Evolutionary conservation across 495 filamentous ascomycete genomes (phyloP), one percentile per base, ranked within the genome.

Genomic region (Penicillium flavigenum): DNA sequence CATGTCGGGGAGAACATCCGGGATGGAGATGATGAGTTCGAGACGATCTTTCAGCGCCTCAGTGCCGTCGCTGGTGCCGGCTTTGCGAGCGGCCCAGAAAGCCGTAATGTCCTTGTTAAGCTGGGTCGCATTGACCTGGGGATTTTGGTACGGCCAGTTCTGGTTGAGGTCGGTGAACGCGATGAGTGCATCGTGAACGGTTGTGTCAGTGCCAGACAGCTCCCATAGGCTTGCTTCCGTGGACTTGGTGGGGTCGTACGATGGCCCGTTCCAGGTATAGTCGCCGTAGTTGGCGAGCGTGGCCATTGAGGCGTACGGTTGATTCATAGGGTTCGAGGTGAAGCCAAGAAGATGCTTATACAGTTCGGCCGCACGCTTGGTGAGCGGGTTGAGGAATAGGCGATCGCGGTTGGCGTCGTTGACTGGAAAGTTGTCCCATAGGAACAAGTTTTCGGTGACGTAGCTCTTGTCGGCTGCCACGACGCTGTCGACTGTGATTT

Each of bases 401-500:
- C 56, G 60, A 17, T 62, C 31, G 3, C 60, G 60, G 24, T 59
- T 58, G 16, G 44, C 56, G 12, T 62, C 60, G 38, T 62, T 62
- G 12, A 62, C 60, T 31, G 60, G 60, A 51, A 62, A 62, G 11
- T 62, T 62, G 19, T 62, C 55, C 60, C 60, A 62, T 8, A 62
- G 7, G 45, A 54, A 62, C 5, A 62, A 12, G 3, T 59, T 62
- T 20, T 62, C 60, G 14, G 60, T 62, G 5, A 50, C 50, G 22
- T 62, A 62, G 6, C 56, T 59, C 19, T 19, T 11, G 47, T 54
- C 56, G 17, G 60, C 60, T 5, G 12, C 45, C 29, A 50, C 12
- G 7, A 62, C 56, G 39, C 56, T 62, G 12, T 57, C 58, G 38
- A 54, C 55, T 12, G 58, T 62, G 36, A 58, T 62, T 19, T 58